A percentile compares a stretch with the other conserved stretches of the same genome.
Conservation (phyloP, 345 rosid genomes). For the sweet orange (Citrus sinensis) region DNA sequence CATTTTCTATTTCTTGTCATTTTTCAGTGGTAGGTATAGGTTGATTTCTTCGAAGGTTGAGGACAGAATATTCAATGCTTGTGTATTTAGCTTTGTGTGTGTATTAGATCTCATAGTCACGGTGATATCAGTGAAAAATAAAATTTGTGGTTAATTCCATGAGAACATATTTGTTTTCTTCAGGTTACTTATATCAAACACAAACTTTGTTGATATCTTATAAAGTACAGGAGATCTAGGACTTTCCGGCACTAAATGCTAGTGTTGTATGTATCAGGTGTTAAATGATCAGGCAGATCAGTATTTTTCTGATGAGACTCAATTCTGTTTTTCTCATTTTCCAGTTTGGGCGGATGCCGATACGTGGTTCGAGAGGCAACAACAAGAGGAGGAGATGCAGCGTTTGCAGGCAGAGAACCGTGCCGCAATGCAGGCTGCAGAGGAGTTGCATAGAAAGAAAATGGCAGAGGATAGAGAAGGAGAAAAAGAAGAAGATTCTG, state of each 20-base stretch:
- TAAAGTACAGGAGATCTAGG: background rate
- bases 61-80: background rate
- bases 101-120: background rate
- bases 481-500: conserved; percentile 79
- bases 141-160: background rate
- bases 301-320: background rate
- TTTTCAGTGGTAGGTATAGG: background rate
- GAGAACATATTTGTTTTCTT: background rate
- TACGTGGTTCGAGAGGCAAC: conserved; percentile 97
- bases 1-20: background rate
- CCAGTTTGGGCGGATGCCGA: conserved; percentile 99
- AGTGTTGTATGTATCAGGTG: background rate
- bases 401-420: conserved; percentile 77
- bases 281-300: background rate
- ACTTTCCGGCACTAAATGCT: background rate
- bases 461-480: conserved; percentile 80
- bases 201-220: background rate
- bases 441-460: conserved; percentile 87
- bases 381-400: conserved; percentile 85
- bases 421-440: conserved; percentile 86
- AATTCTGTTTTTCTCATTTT: background rate
- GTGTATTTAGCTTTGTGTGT: background rate
- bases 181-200: background rate
- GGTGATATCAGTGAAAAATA: background rate
- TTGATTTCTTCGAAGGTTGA: background rate